A percentile compares a stretch with the other conserved stretches of the same genome.
Evolutionary conservation across 768 basidiomycete genomes (phyloP).

Genomic region (Cystobasidiopsis lactophilus): DNA sequence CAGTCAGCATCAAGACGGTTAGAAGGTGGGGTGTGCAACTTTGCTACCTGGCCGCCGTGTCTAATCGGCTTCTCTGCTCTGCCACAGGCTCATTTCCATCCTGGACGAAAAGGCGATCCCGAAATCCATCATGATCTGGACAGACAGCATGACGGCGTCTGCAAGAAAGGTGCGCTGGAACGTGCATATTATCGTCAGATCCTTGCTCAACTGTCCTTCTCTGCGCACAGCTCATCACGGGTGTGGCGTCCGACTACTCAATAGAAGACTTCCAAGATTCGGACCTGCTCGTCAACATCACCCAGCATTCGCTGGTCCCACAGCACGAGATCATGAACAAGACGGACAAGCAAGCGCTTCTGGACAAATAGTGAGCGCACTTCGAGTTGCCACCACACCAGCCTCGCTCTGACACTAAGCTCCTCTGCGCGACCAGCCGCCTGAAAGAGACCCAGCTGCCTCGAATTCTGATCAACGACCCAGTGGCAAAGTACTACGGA

Average conservation of each 20-base stretch:
- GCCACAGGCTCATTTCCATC: slow-evolving; percentile 58
- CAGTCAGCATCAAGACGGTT: slow-evolving; percentile 90
- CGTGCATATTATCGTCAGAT: not conserved
- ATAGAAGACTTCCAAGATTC: slow-evolving; percentile 94
- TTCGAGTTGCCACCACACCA: too few relatives aligned
- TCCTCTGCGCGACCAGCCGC: slow-evolving; percentile 37
- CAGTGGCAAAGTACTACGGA: slow-evolving; percentile 96
- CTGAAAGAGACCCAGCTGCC: slow-evolving; percentile 94
- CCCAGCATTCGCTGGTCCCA: slow-evolving; percentile 83
- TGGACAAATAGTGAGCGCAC: slow-evolving; percentile 75
- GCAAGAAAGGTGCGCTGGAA: slow-evolving; percentile 61
- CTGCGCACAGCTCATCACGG: slow-evolving; percentile 53
- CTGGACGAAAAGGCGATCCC: slow-evolving; percentile 78
- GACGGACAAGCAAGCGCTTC: slow-evolving; percentile 64
- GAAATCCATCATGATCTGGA: slow-evolving; percentile 83
- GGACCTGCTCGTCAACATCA: slow-evolving; percentile 91
- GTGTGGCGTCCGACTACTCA: slow-evolving; percentile 63
- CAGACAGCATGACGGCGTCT: slow-evolving; percentile 87
- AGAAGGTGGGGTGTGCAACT: slow-evolving; percentile 45
- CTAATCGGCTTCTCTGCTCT: not conserved
- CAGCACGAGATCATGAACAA: slow-evolving; percentile 64
- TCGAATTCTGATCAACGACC: slow-evolving; percentile 84
- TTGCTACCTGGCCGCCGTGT: too few relatives aligned
- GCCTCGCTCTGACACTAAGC: not conserved
- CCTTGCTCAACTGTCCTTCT: slow-evolving; percentile 9